These are phyloP conservation scores for Bauhinia variegata DNA, from an alignment of 306 rosid genomes.

Conservation along the genomic window DNA sequence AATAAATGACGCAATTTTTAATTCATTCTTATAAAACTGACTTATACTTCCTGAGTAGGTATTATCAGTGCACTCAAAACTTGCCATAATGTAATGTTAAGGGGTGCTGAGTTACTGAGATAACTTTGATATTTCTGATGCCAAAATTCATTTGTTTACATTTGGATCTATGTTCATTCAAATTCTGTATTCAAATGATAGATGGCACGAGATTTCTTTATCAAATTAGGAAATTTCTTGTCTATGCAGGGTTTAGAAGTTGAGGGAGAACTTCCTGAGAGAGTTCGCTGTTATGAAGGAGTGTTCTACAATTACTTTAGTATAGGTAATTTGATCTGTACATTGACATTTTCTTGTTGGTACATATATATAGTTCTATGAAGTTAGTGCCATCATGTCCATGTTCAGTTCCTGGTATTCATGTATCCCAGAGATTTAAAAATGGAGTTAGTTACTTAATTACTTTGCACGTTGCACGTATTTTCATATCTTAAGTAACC, in stretches of 20 bases:
- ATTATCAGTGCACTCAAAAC: too few relatives aligned
- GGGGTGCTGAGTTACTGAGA: too few relatives aligned
- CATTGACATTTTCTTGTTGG: constrained; percentile 16
- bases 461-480: constrained; percentile 17
- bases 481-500: constrained; percentile 12
- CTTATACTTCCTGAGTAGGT: too few relatives aligned
- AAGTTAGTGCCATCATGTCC: constrained; percentile 28
- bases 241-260: constrained; percentile 70
- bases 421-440: constrained; percentile 23
- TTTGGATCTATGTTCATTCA: constrained; percentile 6
- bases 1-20: too few relatives aligned
- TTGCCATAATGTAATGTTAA: too few relatives aligned
- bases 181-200: constrained; percentile 1
- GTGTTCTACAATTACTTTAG: constrained; percentile 96
- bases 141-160: constrained; percentile 7
- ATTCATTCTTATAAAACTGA: too few relatives aligned
- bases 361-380: constrained; percentile 14
- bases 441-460: constrained; percentile 17
- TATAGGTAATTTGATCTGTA: constrained; percentile 64
- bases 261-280: constrained; percentile 72
- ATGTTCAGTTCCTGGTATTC: constrained; percentile 25
- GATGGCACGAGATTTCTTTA: constrained; percentile 9
- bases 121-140: too few relatives aligned
- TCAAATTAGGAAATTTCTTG: constrained; percentile 32
- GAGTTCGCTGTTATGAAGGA: constrained; percentile 70